phyloP scores from a whole-genome alignment of 306 rosid genomes.

The Pachyrhizus erosus region DNA sequence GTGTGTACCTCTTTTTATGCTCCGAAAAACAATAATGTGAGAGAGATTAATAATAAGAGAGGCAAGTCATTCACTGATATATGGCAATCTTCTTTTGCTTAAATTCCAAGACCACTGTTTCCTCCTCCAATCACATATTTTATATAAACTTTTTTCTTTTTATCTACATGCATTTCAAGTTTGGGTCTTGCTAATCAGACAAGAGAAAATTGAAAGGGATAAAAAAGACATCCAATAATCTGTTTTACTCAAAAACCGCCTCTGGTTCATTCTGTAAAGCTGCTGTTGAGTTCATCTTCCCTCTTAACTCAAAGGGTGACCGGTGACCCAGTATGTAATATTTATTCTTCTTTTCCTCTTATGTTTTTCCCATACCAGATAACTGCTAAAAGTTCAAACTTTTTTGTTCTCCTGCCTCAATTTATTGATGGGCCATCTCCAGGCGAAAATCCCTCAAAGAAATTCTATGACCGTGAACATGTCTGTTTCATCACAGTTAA shows the following conservation, averaged over 20 bases:
- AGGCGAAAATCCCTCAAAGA: constrained; percentile 41
- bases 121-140: neutral
- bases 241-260: constrained; percentile 20
- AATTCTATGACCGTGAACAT: constrained; percentile 57
- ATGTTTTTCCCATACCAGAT: neutral
- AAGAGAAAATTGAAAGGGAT: constrained; percentile 15
- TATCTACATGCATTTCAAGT: neutral
- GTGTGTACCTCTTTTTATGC: no score
- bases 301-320: constrained; percentile 38
- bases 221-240: neutral
- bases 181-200: neutral
- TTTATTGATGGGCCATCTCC: constrained; percentile 38
- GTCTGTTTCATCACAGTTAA: constrained; percentile 51
- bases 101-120: neutral
- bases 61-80: no score
- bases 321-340: constrained; percentile 35
- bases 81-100: neutral
- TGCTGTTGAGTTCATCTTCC: constrained; percentile 37
- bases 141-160: no score
- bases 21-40: no score
- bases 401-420: constrained; percentile 16
- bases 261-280: constrained; percentile 35
- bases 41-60: no score
- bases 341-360: constrained; percentile 26
- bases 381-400: constrained; percentile 5